phyloP scores from a whole-genome alignment of 2,329 filamentous ascomycete genomes.

The Bipolaris oryzae region DNA sequence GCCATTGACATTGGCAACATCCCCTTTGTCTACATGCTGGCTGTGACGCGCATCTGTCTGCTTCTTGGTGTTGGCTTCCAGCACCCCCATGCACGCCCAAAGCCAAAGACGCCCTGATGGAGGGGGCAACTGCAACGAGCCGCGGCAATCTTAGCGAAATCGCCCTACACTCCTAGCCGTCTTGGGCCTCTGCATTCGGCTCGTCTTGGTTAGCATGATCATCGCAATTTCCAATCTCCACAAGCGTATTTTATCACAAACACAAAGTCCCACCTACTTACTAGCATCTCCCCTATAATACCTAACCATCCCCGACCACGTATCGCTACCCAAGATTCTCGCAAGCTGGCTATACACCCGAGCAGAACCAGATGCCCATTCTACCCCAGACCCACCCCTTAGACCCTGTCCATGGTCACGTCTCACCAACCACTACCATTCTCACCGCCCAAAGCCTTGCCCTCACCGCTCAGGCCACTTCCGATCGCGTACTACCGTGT shows the following conservation, averaged over 20 bases:
- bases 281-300: not conserved
- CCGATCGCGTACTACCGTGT: not conserved
- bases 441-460: constrained; percentile 7
- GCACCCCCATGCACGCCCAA: not conserved
- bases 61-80: constrained; percentile 36
- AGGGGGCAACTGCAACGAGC: not conserved
- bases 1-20: constrained; percentile 72
- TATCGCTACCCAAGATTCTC: not conserved
- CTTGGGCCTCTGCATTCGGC: not conserved
- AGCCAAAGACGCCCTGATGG: constrained; percentile 21
- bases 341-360: constrained; percentile 12
- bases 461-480: constrained; percentile 4
- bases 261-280: not conserved
- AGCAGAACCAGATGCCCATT: constrained; percentile 9
- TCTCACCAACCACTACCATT: constrained; percentile 8
- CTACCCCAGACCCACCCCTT: constrained; percentile 24
- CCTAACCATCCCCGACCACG: not conserved
- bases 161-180: not conserved
- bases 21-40: constrained; percentile 71
- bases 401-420: constrained; percentile 13
- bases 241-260: constrained; percentile 6
- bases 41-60: constrained; percentile 43
- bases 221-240: constrained; percentile 15
- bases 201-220: constrained; percentile 1
- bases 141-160: not conserved